These are phyloP conservation scores for Emmonsia crescens DNA, from an alignment of 2,329 filamentous ascomycete genomes.

Conservation along the genomic window DNA sequence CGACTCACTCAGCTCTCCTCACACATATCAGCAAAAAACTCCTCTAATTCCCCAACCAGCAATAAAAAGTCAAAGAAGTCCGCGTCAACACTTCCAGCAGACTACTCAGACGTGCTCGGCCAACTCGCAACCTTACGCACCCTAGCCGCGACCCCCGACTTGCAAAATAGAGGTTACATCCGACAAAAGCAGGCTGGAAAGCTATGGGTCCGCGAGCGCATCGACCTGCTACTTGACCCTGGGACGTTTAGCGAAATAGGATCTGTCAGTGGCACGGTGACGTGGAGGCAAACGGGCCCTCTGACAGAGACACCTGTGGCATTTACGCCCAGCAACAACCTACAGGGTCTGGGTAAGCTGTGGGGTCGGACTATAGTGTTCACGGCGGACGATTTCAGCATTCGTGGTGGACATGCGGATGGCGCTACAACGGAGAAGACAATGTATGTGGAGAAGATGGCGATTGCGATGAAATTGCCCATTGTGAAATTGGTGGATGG, in stretches of 20 bases:
- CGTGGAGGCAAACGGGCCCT: constrained; percentile 40
- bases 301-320: constrained; percentile 33
- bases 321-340: constrained; percentile 52
- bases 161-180: constrained; percentile 46
- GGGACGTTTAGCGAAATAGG: constrained; percentile 50
- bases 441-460: constrained; percentile 52
- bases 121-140: constrained; percentile 43
- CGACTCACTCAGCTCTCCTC: constrained; percentile 40
- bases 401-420: constrained; percentile 54
- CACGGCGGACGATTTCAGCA: constrained; percentile 54
- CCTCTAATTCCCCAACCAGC: constrained; percentile 10
- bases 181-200: constrained; percentile 54
- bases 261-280: constrained; percentile 48
- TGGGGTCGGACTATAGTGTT: constrained; percentile 46
- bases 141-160: constrained; percentile 46
- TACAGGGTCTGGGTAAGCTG: constrained; percentile 48
- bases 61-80: constrained; percentile 20
- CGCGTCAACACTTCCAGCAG: constrained; percentile 39
- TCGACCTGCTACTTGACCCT: constrained; percentile 47
- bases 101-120: constrained; percentile 52
- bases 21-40: constrained; percentile 26
- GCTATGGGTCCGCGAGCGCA: constrained; percentile 53
- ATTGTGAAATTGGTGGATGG: constrained; percentile 56
- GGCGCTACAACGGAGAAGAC: constrained; percentile 49
- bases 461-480: constrained; percentile 45